Evolutionary conservation across 257 asterid species (phyloP), one percentile per base, ranked within the genome.

Genomic region (Solanum rostratum): DNA sequence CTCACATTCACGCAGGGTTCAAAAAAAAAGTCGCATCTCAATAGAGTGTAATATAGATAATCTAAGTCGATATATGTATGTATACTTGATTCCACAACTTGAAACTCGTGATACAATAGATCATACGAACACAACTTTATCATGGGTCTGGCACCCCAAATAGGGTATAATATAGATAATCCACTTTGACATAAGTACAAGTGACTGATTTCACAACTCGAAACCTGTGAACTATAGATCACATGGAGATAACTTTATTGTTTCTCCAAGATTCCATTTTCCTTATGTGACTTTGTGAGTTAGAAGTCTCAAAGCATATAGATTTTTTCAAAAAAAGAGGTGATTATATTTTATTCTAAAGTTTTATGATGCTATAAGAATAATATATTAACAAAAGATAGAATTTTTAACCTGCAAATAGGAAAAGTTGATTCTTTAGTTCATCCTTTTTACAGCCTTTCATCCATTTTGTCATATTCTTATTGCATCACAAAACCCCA

Each of bases 341-440:
- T 46, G 15, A 74, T 74, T 3, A 22, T 46, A 74, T 45, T 74
- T 14, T 74, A 74, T 46, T 27, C 82, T n/a, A 27, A 50, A 49
- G 41, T 76, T 49, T 27, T 15, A 49, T 49, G 60, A 15, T 24
- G 82, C 82, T 15, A 15, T 24, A 49, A 76, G 82, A 49, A 46
- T 73, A 73, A 19, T 39, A 41, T 10, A 24, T 12, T 45, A 45
- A 73, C 39, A 43, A 73, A 71, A 71, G 41, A 24, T 45, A 73
- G 81, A 45, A 43, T 3, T 14, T 73, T 73, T 73, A 12, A 13
- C 57, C 39, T 45, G 63, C 82, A 86, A 20, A 62, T 66, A 7
- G 79, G 53, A 79, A 88, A 88, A 79, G 88, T 76, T 60, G 89
- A 87, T 86, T 87, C 89, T 88, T 70, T 86, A 16, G 14, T 53